Percentiles rank a stretch among this genome's conserved stretches.
Evolutionary conservation across 1,284 basidiomycete species (phyloP).

Genomic region (Bjerkandera adusta): DNA sequence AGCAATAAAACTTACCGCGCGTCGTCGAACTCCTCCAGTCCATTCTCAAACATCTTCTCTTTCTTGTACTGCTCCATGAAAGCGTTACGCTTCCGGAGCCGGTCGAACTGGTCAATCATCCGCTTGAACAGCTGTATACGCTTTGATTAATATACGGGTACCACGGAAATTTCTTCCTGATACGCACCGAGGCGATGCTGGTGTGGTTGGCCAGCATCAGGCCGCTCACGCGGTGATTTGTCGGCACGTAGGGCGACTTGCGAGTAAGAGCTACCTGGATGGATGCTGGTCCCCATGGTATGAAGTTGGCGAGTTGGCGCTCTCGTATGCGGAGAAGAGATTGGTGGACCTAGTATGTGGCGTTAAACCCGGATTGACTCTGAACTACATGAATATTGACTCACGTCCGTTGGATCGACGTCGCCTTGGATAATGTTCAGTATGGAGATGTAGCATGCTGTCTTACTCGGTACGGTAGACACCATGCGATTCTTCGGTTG

Average conservation of each 20-base stretch:
- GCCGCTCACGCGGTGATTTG: slow-evolving; percentile 92
- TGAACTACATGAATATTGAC: slow-evolving; percentile 18
- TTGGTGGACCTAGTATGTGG: slow-evolving; percentile 81
- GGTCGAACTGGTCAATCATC: slow-evolving; percentile 95
- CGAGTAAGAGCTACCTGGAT: slow-evolving; percentile 97
- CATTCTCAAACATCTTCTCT: slow-evolving; percentile 91
- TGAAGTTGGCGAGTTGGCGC: slow-evolving; percentile 95
- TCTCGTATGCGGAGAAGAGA: slow-evolving; percentile 95
- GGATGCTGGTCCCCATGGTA: slow-evolving; percentile 98
- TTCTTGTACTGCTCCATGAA: slow-evolving; percentile 98
- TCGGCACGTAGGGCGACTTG: slow-evolving; percentile 85
- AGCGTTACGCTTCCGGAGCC: slow-evolving; percentile 85
- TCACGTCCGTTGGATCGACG: slow-evolving; percentile 95
- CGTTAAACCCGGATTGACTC: background rate
- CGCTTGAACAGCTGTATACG: slow-evolving; percentile 84
- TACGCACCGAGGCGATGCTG: slow-evolving; percentile 87
- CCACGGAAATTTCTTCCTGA: background rate
- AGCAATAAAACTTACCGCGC: slow-evolving; percentile 58
- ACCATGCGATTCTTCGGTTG: slow-evolving; percentile 99
- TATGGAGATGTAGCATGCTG: slow-evolving; percentile 95
- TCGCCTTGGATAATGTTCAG: slow-evolving; percentile 99
- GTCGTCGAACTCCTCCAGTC: slow-evolving; percentile 93
- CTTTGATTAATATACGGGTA: background rate
- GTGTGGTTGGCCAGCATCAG: slow-evolving; percentile 99
- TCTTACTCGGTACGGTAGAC: slow-evolving; percentile 89